Percentiles rank a stretch among this genome's conserved stretches.
Evolutionary conservation across 1,284 basidiomycete genomes (phyloP).

Genomic region (Heterobasidion occidentale): DNA sequence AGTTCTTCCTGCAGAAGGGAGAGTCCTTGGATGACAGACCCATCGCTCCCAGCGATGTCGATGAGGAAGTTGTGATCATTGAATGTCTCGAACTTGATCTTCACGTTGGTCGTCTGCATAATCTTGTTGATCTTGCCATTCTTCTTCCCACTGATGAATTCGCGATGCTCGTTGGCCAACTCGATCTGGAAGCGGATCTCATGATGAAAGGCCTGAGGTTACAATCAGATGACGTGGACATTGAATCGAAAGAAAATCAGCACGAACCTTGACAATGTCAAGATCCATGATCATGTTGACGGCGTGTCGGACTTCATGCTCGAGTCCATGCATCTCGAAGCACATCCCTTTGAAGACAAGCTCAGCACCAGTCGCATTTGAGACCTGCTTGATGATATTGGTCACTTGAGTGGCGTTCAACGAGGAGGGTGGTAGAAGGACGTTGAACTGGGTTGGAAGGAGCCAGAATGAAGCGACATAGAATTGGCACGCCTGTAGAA

Average conservation of each 20-base stretch:
- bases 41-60: slow-evolving; percentile 81
- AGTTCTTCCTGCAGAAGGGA: slow-evolving; percentile 92
- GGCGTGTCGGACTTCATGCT: slow-evolving; percentile 85
- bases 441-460: slow-evolving; percentile 89
- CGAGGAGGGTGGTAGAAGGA: slow-evolving; percentile 75
- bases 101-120: slow-evolving; percentile 93
- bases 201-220: slow-evolving; percentile 81
- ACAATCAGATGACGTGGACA: neutral
- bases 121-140: slow-evolving; percentile 99
- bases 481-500: slow-evolving; percentile 80
- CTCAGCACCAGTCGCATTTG: slow-evolving; percentile 85
- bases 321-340: slow-evolving; percentile 96
- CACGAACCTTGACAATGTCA: slow-evolving; percentile 79
- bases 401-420: slow-evolving; percentile 84
- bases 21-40: slow-evolving; percentile 81
- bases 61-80: slow-evolving; percentile 99
- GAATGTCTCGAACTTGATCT: slow-evolving; percentile 99
- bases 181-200: slow-evolving; percentile 99
- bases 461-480: slow-evolving; percentile 97
- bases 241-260: neutral
- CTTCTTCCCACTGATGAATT: slow-evolving; percentile 98
- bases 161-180: slow-evolving; percentile 94
- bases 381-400: slow-evolving; percentile 81
- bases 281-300: slow-evolving; percentile 85
- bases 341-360: slow-evolving; percentile 97